Conservation (phyloP, 2,329 filamentous ascomycete species). For the Fusarium albosuccineum region DNA sequence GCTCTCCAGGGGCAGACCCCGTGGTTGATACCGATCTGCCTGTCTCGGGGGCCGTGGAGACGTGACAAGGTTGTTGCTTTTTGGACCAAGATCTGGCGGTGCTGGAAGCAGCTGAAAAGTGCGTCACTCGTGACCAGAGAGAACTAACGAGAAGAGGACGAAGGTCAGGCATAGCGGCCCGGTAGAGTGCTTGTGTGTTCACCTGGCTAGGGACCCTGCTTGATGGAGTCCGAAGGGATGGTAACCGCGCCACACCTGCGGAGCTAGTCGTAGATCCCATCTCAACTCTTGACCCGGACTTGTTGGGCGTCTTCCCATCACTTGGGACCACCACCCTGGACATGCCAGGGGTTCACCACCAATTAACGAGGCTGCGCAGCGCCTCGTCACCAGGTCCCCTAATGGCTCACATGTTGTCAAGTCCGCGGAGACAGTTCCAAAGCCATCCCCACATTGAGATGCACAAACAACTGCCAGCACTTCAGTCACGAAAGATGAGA, state of each 20-base stretch:
- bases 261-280: slow-evolving; percentile 39
- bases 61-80: slow-evolving; percentile 25
- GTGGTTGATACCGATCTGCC: slow-evolving; percentile 14
- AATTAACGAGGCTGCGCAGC: slow-evolving; percentile 15
- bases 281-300: slow-evolving; percentile 23
- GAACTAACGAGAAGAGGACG: background rate
- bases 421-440: background rate
- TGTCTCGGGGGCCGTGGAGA: slow-evolving; percentile 20
- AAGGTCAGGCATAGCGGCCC: background rate
- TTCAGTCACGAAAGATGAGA: background rate
- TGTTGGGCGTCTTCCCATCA: slow-evolving; percentile 12
- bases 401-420: slow-evolving; percentile 1
- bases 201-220: slow-evolving; percentile 12
- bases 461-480: background rate
- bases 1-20: slow-evolving; percentile 2
- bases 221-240: slow-evolving; percentile 40
- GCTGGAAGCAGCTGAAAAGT: slow-evolving; percentile 36
- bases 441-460: background rate
- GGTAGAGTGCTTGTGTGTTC: slow-evolving; percentile 15
- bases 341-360: slow-evolving; percentile 13
- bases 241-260: slow-evolving; percentile 37
- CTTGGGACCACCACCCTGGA: slow-evolving; percentile 9
- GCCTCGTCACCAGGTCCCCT: slow-evolving; percentile 3
- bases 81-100: slow-evolving; percentile 26
- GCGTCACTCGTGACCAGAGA: slow-evolving; percentile 15